phyloP scores from a whole-genome alignment of 441 rosid genomes.

The Syzygium syzygioides region DNA sequence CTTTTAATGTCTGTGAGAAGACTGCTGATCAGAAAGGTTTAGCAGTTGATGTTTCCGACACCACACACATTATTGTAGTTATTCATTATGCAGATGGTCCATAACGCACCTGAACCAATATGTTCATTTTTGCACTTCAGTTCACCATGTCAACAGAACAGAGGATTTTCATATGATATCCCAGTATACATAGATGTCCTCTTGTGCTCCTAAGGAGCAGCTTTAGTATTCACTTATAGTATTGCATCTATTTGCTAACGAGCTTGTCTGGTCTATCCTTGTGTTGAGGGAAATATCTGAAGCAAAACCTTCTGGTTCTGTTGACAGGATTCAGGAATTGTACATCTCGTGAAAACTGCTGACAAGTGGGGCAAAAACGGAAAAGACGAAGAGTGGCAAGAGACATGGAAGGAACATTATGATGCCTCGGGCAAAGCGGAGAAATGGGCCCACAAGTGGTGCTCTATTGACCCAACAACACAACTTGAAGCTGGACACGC shows the following conservation, averaged over 20 bases:
- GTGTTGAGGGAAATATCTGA: not conserved
- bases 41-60: not conserved
- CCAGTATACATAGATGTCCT: not conserved
- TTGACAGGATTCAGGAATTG: constrained; percentile 55
- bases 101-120: not conserved
- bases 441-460: constrained; percentile 98
- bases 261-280: not conserved
- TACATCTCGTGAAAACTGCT: constrained; percentile 84
- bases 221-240: not conserved
- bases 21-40: not conserved
- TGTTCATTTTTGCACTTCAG: not conserved
- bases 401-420: constrained; percentile 93
- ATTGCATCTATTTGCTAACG: not conserved
- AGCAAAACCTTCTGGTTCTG: not conserved
- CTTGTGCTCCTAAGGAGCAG: not conserved
- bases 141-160: not conserved
- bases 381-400: constrained; percentile 83
- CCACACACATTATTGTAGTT: not conserved
- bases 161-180: not conserved
- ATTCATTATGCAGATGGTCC: not conserved
- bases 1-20: not conserved
- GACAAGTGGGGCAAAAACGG: constrained; percentile 97
- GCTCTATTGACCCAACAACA: constrained; percentile 81
- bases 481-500: constrained; percentile 86
- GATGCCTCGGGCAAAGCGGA: constrained; percentile 80